Conservation (phyloP, 306 rosid species). For the Vicia faba region DNA sequence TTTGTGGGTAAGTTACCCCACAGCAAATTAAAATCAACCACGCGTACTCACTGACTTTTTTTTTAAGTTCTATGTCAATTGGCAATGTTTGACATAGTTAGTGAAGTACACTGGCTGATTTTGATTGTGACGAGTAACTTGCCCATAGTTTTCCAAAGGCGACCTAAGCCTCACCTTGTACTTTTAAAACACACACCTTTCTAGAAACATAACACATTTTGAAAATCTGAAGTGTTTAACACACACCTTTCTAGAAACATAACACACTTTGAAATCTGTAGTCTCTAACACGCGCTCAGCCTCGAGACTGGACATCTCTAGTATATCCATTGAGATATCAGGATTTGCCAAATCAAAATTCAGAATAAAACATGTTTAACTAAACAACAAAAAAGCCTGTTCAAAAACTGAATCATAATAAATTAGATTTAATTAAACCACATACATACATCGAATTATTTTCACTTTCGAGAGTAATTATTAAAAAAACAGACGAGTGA, state of each 20-base stretch:
- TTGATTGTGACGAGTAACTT: no score
- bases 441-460: neutral
- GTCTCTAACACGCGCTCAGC: neutral
- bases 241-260: neutral
- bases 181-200: neutral
- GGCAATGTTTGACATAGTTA: no score
- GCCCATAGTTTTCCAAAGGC: no score
- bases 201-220: neutral
- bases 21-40: no score
- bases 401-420: neutral
- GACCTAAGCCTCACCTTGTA: neutral
- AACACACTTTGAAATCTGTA: neutral
- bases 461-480: neutral
- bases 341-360: neutral
- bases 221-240: neutral
- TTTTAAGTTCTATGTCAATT: no score
- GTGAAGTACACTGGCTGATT: no score
- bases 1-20: no score
- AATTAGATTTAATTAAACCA: neutral
- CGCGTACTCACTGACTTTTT: no score
- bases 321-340: neutral
- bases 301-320: neutral
- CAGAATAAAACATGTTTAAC: neutral
- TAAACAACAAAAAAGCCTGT: neutral
- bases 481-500: neutral